Base-by-base conservation (phyloP, 2,329 filamentous ascomycete genomes). In the Ophiostoma piceae region DNA sequence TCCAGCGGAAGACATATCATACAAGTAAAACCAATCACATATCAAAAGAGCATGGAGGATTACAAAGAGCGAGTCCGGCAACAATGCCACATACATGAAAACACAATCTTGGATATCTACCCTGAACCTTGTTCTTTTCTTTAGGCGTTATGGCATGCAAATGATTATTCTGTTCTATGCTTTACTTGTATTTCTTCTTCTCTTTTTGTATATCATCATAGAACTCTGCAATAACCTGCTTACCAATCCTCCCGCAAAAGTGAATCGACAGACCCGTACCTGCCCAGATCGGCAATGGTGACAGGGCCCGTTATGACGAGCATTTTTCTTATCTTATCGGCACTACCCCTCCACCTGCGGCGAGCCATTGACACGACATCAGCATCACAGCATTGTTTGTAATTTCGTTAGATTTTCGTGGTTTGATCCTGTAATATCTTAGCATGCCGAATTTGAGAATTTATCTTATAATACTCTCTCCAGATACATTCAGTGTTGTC, bases 281-380 rank as follows among this genome's bases (percentile, higher is more conserved):
- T 57, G n/a, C 51, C 51, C 12, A 57, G 51, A 57, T 57, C 51
- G 26, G 51, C 51, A 14, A 22, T 51, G 8, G 11, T 57, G 22
- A 22, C 11, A 57, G n/a, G 51, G 51, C 51, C n/a, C 22, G 9
- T 57, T 57, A 57, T 57, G 51, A 57, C 22, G 51, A 57, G 51
- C 51, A 12, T 57, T 26, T 57, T 26, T 57, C 51, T 57, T 57
- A 57, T 57, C 51, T 57, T 57, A 57, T 57, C 51, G 51, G 47
- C 51, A 57, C 51, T 57, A 57, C 51, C 51, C 51, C 22, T 57
- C 51, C 51, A 51, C 47, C 16, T 3, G n/a, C 22, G 9, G n/a
- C 51, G 5, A 57, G 8, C 32, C 47, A 54, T 22, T 19, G n/a
- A 22, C 47, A 54, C 51, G 11, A 29, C 51, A 22, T 7, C 14